phyloP scores from a whole-genome alignment of 1,139 yeast genomes.

The Zygosaccharomyces sapae region DNA sequence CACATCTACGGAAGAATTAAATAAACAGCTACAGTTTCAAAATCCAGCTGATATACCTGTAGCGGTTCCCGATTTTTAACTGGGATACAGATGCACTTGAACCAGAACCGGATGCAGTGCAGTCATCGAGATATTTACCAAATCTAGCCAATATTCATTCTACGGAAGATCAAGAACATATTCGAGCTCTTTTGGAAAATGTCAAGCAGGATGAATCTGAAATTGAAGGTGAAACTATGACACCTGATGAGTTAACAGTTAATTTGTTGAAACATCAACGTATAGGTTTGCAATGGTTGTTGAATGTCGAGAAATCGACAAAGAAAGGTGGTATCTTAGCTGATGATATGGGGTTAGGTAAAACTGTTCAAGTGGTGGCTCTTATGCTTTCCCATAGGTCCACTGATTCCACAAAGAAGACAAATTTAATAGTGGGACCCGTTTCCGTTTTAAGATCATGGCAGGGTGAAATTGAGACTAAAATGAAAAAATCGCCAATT shows the following conservation, averaged over 20 bases:
- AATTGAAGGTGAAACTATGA: conserved; percentile 50
- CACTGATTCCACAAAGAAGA: conserved; percentile 38
- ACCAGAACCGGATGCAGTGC: background rate
- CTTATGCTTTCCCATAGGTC: conserved; percentile 57
- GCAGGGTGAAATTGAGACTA: conserved; percentile 68
- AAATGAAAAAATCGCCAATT: conserved; percentile 47
- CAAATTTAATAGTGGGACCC: conserved; percentile 80
- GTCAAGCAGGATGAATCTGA: conserved; percentile 57
- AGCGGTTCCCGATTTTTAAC: background rate
- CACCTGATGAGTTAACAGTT: conserved; percentile 68
- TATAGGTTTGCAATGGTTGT: conserved; percentile 78
- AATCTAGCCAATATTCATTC: conserved; percentile 33
- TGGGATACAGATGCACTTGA: background rate
- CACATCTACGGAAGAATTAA: conserved; percentile 17
- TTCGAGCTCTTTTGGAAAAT: conserved; percentile 55
- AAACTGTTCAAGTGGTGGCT: conserved; percentile 78
- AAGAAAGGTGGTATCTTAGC: conserved; percentile 78
- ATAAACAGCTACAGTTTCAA: conserved; percentile 7
- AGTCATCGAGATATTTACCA: conserved; percentile 1
- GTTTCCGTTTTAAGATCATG: conserved; percentile 81
- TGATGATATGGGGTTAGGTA: conserved; percentile 94
- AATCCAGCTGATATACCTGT: background rate
- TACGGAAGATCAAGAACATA: conserved; percentile 45
- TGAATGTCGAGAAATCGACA: conserved; percentile 57
- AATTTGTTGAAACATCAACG: conserved; percentile 78